These are phyloP conservation scores for Capillidium rhysosporum DNA, from an alignment of 371 early-diverging fungal genomes.

Conservation along the genomic window DNA sequence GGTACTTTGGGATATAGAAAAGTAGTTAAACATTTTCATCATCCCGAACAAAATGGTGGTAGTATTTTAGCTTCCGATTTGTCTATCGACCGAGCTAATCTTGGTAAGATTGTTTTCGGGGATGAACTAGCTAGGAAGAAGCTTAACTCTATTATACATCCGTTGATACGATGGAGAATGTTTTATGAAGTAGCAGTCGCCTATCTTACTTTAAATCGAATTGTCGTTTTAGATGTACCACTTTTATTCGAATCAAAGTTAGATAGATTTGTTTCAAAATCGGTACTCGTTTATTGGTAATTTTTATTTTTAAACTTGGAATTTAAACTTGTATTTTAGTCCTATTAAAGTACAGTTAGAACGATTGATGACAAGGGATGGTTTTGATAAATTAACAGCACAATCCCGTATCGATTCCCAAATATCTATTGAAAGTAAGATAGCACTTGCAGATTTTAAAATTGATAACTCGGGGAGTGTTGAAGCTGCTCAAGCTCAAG, in stretches of 20 bases:
- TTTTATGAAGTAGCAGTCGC: conserved; percentile 35
- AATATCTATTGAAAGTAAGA: conserved; percentile 57
- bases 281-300: conserved; percentile 68
- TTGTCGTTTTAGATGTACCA: conserved; percentile 83
- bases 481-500: conserved; percentile 33
- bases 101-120: conserved; percentile 61
- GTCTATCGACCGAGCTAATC: conserved; percentile 43
- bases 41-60: conserved; percentile 18
- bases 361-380: conserved; percentile 55
- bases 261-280: conserved; percentile 40
- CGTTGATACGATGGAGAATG: conserved; percentile 60
- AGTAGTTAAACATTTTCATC: background rate
- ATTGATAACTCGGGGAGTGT: conserved; percentile 62
- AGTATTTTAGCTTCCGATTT: conserved; percentile 33
- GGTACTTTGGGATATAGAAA: conserved; percentile 32
- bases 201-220: conserved; percentile 40
- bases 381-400: conserved; percentile 35
- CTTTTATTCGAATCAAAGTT: conserved; percentile 70
- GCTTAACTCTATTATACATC: conserved; percentile 74
- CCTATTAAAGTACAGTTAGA: conserved; percentile 45
- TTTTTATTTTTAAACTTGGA: too few relatives aligned
- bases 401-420: conserved; percentile 59
- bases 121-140: conserved; percentile 45
- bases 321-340: conserved; percentile 18
- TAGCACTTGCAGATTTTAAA: conserved; percentile 50